Base-by-base conservation (phyloP, 2,329 filamentous ascomycete genomes). In the Aureobasidium sp. region DNA sequence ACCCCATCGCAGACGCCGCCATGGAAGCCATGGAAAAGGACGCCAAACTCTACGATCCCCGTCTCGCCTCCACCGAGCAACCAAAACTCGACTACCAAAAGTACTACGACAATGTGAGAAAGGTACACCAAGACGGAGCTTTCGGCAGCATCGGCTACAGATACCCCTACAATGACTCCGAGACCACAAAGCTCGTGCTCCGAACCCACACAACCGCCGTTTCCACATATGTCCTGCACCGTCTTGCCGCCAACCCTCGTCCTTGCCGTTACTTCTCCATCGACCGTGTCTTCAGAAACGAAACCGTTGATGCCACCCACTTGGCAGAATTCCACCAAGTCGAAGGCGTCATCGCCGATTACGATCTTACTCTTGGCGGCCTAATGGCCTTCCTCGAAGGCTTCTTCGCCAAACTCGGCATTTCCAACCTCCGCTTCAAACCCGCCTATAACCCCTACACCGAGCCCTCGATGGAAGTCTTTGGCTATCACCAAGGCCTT, bases 281-380 rank as follows among this genome's bases (percentile, higher is more conserved):
- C 73, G 94, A 99, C 77, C 86, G 94, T 60, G 94, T 99, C 64
- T 99, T 99, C 87, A 86, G 91, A 67, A 99, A 99, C 76, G 94
- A 99, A 77, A 91, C 91, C 2, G 92, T 99, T 63, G 94, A 99
- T 71, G 92, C 92, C 15, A 99, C 94, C 9, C 94, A 99, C 80
- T 77, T 99, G 71, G 92, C 91, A 42, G 94, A 99, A 76, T 99
- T 99, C 82, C 94, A 99, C 78, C 94, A 99, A 74, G 90, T 97
- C 37, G 94, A 99, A 77, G 94, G 94, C 76, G 93, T 99, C 56
- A 97, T 99, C 77, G 94, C 94, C 29, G 94, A 99, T 77, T 97
- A 96, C 74, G 89, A 88, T 39, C 81, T 99, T 65, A 95, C 93
- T 0, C 83, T 97, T 19, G 94, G 94, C 67, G 94, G 92, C 50